Base-by-base conservation (phyloP, 148 eudicot genomes). In the Nepenthes gracilis region DNA sequence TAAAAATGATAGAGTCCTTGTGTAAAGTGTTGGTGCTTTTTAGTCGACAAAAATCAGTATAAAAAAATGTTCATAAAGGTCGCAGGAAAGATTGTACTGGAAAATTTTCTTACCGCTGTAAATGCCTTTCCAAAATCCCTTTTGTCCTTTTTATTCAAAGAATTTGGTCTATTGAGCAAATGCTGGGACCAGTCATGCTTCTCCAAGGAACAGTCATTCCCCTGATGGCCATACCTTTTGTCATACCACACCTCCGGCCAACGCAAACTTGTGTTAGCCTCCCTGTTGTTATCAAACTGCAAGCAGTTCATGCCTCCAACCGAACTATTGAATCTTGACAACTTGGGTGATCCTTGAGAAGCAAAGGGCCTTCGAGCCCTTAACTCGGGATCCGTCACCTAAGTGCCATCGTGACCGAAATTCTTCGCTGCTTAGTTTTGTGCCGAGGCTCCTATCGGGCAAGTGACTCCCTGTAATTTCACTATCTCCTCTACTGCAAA, bases 301-400 rank as follows among this genome's bases (percentile, higher is more conserved):
- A 81, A 77, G 67, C 77, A 72, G 35, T 80, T 77, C 36, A 67
- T 70, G 55, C 54, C 70, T 2, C 80, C 83, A 35, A 79, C 80
- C 13, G 90, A 84, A 67, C 68, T 84, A 64, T 86, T 80, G 72
- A 81, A 81, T 64, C 75, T 69, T 12, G 86, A 79, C 59, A 81
- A 59, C 15, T 73, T 73, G 51, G 73, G 72, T 4, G 71, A 72
- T 58, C 70, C 78, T 47, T 67, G 77, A 40, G 79, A 71, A 55
- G 67, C 69, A 52, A 37, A 65, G 59, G 81, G 77, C 65, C 74
- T 69, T n/a, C 79, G 81, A 11, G 67, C 60, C 71, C 61, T 66
- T 32, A 65, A 43, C 8, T 81, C 77, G 51, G 64, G 57, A 33
- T 63, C 66, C 23, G 23, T 23, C 23, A 23, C 23, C 23, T 23